Evolutionary conservation across 1,139 yeast species (phyloP), one percentile per base, ranked within the genome.

Genomic region (Lipomyces yarrowii): DNA sequence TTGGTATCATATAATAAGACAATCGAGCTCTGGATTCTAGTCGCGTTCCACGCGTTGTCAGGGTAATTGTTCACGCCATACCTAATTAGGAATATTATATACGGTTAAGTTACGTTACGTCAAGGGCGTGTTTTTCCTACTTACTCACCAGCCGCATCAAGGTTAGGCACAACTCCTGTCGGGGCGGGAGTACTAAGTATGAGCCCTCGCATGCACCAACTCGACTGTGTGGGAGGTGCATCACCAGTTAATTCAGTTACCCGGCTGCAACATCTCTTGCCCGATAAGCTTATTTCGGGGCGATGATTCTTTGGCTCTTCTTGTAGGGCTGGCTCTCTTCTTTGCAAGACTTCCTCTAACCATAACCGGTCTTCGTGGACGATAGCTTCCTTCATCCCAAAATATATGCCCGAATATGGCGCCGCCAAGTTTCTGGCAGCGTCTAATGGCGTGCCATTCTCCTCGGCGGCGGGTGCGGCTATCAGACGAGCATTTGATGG

Each of bases 391-490:
- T 18, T 13, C 33, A 54, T 30, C 13, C 10, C 18, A 7, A 6
- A 3, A 37, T 37, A 37, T 37, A 6, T 10, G 11, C 48, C 48
- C 13, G n/a, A n/a, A 6, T 42, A 65, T 62, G 66, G 62, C 61
- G 39, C 57, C 58, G 57, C 64, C 64, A 6, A 42, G 60, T 33
- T 48, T 65, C 18, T 65, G 69, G 69, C 35, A 23, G 37, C 67
- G 69, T 6, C 30, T 62, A 32, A 56, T 51, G 33, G 61, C 53
- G 53, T 37, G 64, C 59, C 54, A 33, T 51, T 35, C 37, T 35
- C 61, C 59, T 18, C 39, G 59, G 42, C 56, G 59, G 54, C 54
- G 35, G 11, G 35, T n/a, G 54, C 54, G 35, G 11, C 35, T n/a
- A 13, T 13, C 37, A 33, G 48, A 48, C 21, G 51, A 30, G 35